Percentiles rank a stretch among this genome's conserved stretches.
Conservation (phyloP, 164 flowering plant genomes). For the Buxus sempervirens region DNA sequence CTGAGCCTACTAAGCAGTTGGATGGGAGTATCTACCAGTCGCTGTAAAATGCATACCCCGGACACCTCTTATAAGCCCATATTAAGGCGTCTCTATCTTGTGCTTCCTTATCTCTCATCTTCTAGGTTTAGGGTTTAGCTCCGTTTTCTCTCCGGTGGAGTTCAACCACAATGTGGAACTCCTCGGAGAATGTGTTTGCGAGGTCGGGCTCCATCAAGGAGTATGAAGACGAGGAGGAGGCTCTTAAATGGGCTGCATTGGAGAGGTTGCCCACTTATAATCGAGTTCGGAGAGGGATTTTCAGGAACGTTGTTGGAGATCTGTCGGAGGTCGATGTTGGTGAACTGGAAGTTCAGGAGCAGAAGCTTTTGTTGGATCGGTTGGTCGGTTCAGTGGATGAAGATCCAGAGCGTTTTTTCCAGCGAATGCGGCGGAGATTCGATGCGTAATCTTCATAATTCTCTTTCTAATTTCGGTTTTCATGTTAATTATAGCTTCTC, state of each 20-base stretch:
- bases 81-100: constrained; percentile 11
- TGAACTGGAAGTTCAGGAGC: constrained; percentile 46
- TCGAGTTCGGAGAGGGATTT: constrained; percentile 73
- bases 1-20: neutral
- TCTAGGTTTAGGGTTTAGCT: constrained; percentile 4
- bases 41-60: constrained; percentile 5
- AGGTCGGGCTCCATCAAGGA: constrained; percentile 63
- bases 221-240: constrained; percentile 77
- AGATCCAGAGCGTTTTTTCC: constrained; percentile 60
- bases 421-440: constrained; percentile 65
- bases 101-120: constrained; percentile 2
- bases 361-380: constrained; percentile 61
- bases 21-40: neutral
- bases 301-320: constrained; percentile 62
- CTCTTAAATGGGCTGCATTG: constrained; percentile 89
- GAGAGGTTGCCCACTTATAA: constrained; percentile 83
- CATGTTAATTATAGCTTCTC: neutral
- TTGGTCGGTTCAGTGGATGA: constrained; percentile 48
- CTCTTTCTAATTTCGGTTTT: neutral
- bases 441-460: constrained; percentile 50
- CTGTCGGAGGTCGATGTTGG: constrained; percentile 50
- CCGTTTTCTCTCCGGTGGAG: neutral
- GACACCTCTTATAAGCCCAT: neutral
- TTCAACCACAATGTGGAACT: constrained; percentile 64
- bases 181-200: constrained; percentile 58